Conservation (phyloP, 768 basidiomycete genomes). For the Phaeotremella skinneri region DNA sequence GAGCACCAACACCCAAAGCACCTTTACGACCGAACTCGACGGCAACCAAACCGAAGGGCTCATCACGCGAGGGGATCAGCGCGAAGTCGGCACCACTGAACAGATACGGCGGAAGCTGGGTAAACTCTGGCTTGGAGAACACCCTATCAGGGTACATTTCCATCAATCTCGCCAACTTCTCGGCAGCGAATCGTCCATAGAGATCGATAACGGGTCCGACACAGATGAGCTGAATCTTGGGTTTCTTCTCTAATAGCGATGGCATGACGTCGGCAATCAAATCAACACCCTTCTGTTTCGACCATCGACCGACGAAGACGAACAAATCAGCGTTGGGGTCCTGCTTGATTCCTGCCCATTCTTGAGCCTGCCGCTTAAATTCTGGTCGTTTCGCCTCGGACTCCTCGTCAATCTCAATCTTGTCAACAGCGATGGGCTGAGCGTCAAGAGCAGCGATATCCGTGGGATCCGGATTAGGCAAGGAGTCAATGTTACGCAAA, state of each 20-base stretch:
- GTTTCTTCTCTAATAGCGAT: constrained; percentile 77
- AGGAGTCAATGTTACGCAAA: constrained; percentile 87
- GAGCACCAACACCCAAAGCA: constrained; percentile 90
- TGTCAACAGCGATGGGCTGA: constrained; percentile 65
- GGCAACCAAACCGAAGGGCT: constrained; percentile 92
- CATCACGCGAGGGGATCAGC: constrained; percentile 90
- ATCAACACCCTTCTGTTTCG: constrained; percentile 96
- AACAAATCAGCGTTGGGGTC: constrained; percentile 86
- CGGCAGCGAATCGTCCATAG: constrained; percentile 91
- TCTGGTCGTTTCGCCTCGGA: constrained; percentile 90
- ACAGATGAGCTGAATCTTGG: constrained; percentile 78
- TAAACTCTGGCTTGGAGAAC: constrained; percentile 95
- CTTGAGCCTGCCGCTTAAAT: constrained; percentile 84
- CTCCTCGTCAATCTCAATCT: constrained; percentile 71
- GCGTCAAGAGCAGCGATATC: constrained; percentile 89
- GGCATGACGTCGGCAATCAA: constrained; percentile 96
- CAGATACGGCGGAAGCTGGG: constrained; percentile 83
- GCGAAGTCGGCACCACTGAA: constrained; percentile 96
- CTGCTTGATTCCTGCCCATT: constrained; percentile 91
- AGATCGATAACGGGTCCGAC: constrained; percentile 94
- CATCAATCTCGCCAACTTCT: constrained; percentile 89
- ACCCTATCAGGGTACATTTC: constrained; percentile 92
- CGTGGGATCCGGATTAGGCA: constrained; percentile 87
- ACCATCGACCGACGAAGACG: constrained; percentile 97
- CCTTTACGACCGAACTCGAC: constrained; percentile 96